A percentile compares a stretch with the other conserved stretches of the same genome.
phyloP scores from a whole-genome alignment of 2,329 filamentous ascomycete species.

The Helicocarpus griseus region DNA sequence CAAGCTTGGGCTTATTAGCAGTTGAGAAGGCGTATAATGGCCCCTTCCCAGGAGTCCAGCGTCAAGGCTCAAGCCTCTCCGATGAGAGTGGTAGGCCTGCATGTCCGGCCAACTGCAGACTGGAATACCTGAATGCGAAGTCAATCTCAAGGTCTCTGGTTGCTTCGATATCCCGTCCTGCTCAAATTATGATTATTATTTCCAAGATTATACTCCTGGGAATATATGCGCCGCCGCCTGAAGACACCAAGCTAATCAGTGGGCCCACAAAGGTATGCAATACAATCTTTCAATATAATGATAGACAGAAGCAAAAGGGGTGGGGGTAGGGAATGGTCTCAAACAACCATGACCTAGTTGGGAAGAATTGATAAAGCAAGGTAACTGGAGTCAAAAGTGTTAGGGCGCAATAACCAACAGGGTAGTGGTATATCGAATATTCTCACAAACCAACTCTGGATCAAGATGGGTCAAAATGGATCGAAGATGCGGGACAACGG shows the following conservation, averaged over 20 bases:
- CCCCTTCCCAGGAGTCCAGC: conserved; percentile 23
- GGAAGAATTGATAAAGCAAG: not conserved
- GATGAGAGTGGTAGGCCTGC: conserved; percentile 52
- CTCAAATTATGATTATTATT: not conserved
- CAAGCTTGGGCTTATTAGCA: conserved; percentile 46
- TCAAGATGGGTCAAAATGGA: conserved; percentile 1
- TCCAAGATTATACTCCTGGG: not conserved
- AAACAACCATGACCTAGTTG: conserved; percentile 1
- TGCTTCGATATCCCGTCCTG: not conserved
- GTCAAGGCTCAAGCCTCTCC: conserved; percentile 78
- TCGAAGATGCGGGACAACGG: not conserved
- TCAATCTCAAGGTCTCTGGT: not conserved
- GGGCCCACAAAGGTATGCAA: not conserved
- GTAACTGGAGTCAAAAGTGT: not conserved
- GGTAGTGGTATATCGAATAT: not conserved
- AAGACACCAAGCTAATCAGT: not conserved
- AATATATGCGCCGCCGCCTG: not conserved
- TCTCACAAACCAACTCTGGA: not conserved
- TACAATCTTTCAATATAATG: not conserved
- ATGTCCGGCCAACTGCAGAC: conserved; percentile 25
- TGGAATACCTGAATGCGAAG: not conserved
- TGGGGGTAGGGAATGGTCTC: not conserved
- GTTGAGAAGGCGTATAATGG: conserved; percentile 2
- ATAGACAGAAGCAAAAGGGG: not conserved
- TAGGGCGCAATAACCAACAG: not conserved